Base-by-base conservation (phyloP, 495 filamentous ascomycete genomes). In the Trichocladium antarcticum region DNA sequence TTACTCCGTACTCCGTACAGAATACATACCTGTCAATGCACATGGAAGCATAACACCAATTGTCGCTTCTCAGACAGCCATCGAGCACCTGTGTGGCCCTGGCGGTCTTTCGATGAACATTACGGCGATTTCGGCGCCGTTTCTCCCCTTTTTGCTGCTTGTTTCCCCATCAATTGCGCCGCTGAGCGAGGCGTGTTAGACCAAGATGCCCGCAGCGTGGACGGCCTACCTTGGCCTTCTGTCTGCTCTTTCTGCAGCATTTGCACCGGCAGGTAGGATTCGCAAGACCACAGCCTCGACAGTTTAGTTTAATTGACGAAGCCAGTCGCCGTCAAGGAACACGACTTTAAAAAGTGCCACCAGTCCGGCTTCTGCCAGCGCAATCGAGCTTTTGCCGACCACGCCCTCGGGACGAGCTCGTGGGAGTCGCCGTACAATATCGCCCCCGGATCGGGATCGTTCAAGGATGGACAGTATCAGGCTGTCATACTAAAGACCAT, bases 331-430 rank as follows among this genome's bases (percentile, higher is more conserved):
- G 93, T 98, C 16, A 97, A 98, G 68, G 84, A 95, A 56, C 83
- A 93, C 56, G 87, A 89, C 57, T 97, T 96, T 75, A 98, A 97
- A 60, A 95, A 81, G 51, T 98, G 92, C 70, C 68, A 78, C 32
- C 92, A 98, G 64, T 89, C 89, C 0, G 92, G 92, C 47, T 98
- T 97, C 73, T 97, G 93, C 67, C 87, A 85, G 61, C 87, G 92
- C 48, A 96, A 95, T 66, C 81, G 90, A 61, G 84, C 80, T 22
- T 86, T 82, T 60, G 93, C 93, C 51, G 89, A 97, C 62, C 72
- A 78, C 45, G 88, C 77, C 46, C 66, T 76, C 34, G 68, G 77
- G 27, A 58, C 74, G 28, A 80, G 78, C 42, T 72, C 75, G 15
- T 95, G 88, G 88, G 68, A 68, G 49, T 82, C 88, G 14, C 89